phyloP scores from a whole-genome alignment of 1,284 basidiomycete genomes.

The Serendipita sp. region DNA sequence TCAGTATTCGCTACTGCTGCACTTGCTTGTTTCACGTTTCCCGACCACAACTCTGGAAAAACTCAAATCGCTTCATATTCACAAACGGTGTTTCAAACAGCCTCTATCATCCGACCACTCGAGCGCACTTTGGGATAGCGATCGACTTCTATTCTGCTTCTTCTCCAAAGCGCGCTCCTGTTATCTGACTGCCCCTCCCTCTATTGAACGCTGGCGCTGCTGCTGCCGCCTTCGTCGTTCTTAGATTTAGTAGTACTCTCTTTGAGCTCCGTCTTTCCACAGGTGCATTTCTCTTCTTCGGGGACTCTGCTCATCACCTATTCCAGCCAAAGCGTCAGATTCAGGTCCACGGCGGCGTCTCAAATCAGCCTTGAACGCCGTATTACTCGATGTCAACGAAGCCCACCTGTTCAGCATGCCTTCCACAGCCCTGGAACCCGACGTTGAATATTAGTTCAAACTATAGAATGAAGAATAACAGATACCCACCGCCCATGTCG shows the following conservation, averaged over 20 bases:
- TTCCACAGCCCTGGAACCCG: conserved; percentile 44
- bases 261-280: conserved; percentile 21
- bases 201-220: neutral
- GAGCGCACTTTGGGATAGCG: no score
- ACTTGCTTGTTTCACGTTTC: no score
- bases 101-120: no score
- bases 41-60: no score
- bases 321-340: conserved; percentile 11
- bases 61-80: no score
- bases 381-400: conserved; percentile 11
- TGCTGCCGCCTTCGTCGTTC: conserved; percentile 11
- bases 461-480: conserved; percentile 9
- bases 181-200: no score
- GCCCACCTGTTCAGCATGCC: conserved; percentile 33
- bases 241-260: conserved; percentile 14
- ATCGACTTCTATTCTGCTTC: no score
- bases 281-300: conserved; percentile 54
- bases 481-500: conserved; percentile 52
- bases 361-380: conserved; percentile 13
- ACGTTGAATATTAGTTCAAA: conserved; percentile 16
- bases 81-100: no score
- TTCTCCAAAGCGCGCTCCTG: no score
- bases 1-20: no score
- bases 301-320: conserved; percentile 55
- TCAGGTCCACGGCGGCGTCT: conserved; percentile 12